Evolutionary conservation across 345 rosid species (phyloP), one percentile per base, ranked within the genome.

Genomic region (Barbarea vulgaris): DNA sequence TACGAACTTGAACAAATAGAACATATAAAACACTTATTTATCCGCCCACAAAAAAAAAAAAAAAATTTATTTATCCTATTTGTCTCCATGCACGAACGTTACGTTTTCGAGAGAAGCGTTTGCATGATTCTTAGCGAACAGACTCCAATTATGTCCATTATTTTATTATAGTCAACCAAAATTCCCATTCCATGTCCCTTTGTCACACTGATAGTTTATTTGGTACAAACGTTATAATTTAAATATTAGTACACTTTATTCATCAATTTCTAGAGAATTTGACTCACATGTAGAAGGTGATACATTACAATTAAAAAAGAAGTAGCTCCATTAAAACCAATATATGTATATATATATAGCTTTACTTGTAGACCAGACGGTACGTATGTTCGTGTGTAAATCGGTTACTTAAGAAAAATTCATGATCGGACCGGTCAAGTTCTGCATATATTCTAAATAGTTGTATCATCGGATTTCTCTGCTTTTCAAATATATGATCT

Each of bases 41-140:
- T 41, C 15, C 47, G 28, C 28, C 28, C 4, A 27, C 28, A 27
- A 27, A 27, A 27, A 27, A 44, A 18, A n/a, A n/a, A n/a, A 24
- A 42, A 44, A 18, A 21, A 52, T 6, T 62, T 53, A 17, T 27
- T 42, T 5, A 44, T 44, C 17, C 19, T 44, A 21, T 60, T 75
- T 75, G 74, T 60, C 74, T 50, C 36, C 61, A 76, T 51, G 69
- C 69, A 52, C 55, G 64, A 60, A 17, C 79, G 74, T 76, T 76
- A 68, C 69, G 74, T 44, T 41, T 30, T 27, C 30, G 24, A 56
- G 51, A 47, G 41, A 65, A 56, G 37, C 31, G 61, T 30, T 30
- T 51, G 68, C 63, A 59, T 75, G 63, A 28, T 67, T 75, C 54
- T 59, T 60, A 58, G 69, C 46, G 69, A 68, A 58, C 67, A 25